These are phyloP conservation scores for Tuber indicum DNA, from an alignment of 495 filamentous ascomycete species.

Conservation along the genomic window DNA sequence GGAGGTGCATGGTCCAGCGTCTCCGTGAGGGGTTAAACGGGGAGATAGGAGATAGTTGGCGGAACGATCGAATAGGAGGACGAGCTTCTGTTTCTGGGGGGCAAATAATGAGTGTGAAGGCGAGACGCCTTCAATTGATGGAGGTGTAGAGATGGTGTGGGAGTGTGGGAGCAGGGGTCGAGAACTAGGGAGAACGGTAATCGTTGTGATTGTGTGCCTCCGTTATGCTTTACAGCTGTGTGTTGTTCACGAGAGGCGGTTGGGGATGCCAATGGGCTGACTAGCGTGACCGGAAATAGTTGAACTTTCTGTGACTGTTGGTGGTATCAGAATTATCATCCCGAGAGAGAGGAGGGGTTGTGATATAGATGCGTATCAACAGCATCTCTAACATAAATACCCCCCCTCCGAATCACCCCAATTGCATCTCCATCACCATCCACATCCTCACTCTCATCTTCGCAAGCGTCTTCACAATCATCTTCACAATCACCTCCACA, in stretches of 20 bases:
- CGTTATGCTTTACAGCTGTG: slow-evolving; percentile 41
- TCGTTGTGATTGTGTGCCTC: slow-evolving; percentile 42
- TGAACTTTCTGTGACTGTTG: slow-evolving; percentile 39
- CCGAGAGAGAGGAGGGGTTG: slow-evolving; percentile 19
- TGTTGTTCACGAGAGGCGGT: slow-evolving; percentile 40
- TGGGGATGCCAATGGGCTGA: slow-evolving; percentile 37
- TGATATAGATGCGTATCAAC: slow-evolving; percentile 36
- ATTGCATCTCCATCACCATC: slow-evolving; percentile 33
- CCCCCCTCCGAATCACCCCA: slow-evolving; percentile 32
- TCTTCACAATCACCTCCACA: neutral
- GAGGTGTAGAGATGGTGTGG: slow-evolving; percentile 23
- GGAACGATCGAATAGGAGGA: slow-evolving; percentile 39
- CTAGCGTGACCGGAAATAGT: slow-evolving; percentile 42
- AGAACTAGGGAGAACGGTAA: slow-evolving; percentile 39
- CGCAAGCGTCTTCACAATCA: slow-evolving; percentile 4
- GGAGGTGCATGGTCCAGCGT: slow-evolving; percentile 34
- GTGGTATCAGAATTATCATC: slow-evolving; percentile 35
- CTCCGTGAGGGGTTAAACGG: slow-evolving; percentile 41
- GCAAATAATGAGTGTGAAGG: slow-evolving; percentile 33
- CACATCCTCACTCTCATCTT: slow-evolving; percentile 12
- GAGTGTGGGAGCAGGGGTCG: slow-evolving; percentile 39
- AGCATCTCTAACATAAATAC: slow-evolving; percentile 41
- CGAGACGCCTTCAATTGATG: slow-evolving; percentile 31
- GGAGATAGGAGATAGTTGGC: slow-evolving; percentile 39
- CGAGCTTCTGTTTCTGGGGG: slow-evolving; percentile 33